These are phyloP conservation scores for Tylopilus plumbeoviolaceoides DNA, from an alignment of 768 basidiomycete species.

Conservation along the genomic window DNA sequence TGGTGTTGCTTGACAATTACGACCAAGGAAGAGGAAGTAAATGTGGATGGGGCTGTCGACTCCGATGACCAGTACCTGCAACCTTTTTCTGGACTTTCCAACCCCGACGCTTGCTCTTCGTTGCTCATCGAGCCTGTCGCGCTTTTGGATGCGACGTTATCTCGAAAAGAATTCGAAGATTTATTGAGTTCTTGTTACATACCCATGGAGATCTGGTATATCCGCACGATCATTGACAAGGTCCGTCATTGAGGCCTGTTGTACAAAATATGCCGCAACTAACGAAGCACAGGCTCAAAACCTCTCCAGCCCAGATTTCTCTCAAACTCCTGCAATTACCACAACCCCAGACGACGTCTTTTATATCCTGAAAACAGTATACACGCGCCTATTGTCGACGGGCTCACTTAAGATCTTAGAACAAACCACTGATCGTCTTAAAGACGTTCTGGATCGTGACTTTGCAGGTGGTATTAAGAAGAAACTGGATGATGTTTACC, in stretches of 20 bases:
- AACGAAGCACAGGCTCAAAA: conserved; percentile 67
- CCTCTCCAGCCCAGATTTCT: conserved; percentile 69
- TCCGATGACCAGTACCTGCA: conserved; percentile 5
- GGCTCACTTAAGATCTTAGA: conserved; percentile 61
- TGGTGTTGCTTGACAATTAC: not conserved
- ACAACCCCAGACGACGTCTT: conserved; percentile 93
- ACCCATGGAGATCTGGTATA: conserved; percentile 92
- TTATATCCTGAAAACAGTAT: conserved; percentile 86
- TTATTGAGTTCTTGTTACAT: conserved; percentile 74
- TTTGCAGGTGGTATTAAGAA: conserved; percentile 76
- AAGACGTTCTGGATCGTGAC: conserved; percentile 77
- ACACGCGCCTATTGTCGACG: conserved; percentile 72
- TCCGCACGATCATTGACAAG: conserved; percentile 82
- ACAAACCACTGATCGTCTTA: conserved; percentile 56
- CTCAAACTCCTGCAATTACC: conserved; percentile 58
- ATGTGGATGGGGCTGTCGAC: conserved; percentile 1
- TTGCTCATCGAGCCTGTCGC: conserved; percentile 9
- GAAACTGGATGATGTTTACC: conserved; percentile 87
- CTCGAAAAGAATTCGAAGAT: conserved; percentile 57
- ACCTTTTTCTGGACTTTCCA: not conserved
- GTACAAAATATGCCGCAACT: not conserved
- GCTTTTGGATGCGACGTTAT: conserved; percentile 47
- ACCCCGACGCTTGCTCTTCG: not conserved
- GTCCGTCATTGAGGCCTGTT: conserved; percentile 35
- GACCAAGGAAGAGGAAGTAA: conserved; percentile 17